Evolutionary conservation across 2,329 filamentous ascomycete genomes (phyloP), one percentile per base, ranked within the genome.

Genomic region (Pseudocercospora fijiensis): DNA sequence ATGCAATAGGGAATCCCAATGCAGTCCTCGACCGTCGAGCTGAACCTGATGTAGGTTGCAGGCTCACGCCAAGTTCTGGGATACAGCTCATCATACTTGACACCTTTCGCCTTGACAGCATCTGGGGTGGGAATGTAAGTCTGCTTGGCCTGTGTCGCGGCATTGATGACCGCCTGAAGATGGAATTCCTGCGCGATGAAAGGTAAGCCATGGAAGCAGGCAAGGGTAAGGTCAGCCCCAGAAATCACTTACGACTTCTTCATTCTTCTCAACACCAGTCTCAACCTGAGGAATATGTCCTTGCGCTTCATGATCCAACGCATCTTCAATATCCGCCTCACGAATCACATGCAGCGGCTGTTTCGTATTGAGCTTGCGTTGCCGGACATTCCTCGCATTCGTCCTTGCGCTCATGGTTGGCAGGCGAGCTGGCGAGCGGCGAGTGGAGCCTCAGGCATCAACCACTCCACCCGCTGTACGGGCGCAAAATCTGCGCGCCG

Each of bases 21-120:
- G 73, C 90, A 96, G 79, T 99, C 95, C 80, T 99, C 95, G 66
- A 99, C 94, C 2, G 95, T 99, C 70, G 96, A 94, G 68, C 95
- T 98, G 81, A 96, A 98, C 69, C 94, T 92, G 76, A 99, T 96
- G 79, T 98, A 98, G 66, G 93, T 95, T 66, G 89, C 88, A 58
- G 95, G 92, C 77, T 96, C 90, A 73, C 88, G 85, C 79, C 94
- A 97, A 63, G 83, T 82, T 69, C 86, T 87, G 57, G 89, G 86
- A 76, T 98, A 98, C 72, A 97, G 85, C 73, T 89, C 86, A 78
- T 96, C 91, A 88, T 97, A 99, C 78, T 91, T 86, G 78, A 94
- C 82, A 69, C 80, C 82, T 77, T 84, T 85, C 30, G 75, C 75
- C 72, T 82, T 79, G 68, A 85, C 80, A 67, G 86, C 86, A 72